Conservation (phyloP, 169 alveolate species). For the Plasmodium gaboni region DNA sequence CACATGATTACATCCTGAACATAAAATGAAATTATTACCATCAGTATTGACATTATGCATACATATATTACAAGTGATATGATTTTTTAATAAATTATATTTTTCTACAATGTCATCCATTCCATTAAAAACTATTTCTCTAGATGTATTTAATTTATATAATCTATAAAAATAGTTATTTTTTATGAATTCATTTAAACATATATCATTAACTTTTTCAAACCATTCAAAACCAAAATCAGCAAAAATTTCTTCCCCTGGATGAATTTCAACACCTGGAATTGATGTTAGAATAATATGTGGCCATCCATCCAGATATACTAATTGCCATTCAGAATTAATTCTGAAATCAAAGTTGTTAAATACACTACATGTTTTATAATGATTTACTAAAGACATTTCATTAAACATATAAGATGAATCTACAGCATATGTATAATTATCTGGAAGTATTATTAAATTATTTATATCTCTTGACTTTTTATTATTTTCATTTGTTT, state of each 20-base stretch:
- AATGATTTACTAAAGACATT: constrained; percentile 92
- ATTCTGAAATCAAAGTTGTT: constrained; percentile 88
- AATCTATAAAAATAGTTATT: constrained; percentile 48
- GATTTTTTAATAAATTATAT: constrained; percentile 59
- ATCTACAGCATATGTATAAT: constrained; percentile 89
- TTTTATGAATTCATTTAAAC: constrained; percentile 55
- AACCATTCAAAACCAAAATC: constrained; percentile 94
- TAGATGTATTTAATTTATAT: constrained; percentile 25
- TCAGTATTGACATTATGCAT: constrained; percentile 59
- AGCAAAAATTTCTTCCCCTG: constrained; percentile 94
- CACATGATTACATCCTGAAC: constrained; percentile 74
- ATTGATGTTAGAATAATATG: constrained; percentile 89
- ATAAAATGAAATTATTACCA: constrained; percentile 10
- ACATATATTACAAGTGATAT: constrained; percentile 73
- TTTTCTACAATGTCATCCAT: constrained; percentile 64
- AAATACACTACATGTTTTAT: constrained; percentile 85
- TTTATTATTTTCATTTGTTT: neutral
- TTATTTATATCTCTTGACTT: constrained; percentile 72
- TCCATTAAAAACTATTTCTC: constrained; percentile 37
- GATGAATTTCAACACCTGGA: constrained; percentile 85
- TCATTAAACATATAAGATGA: constrained; percentile 92
- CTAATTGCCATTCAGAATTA: constrained; percentile 93
- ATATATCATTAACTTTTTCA: constrained; percentile 87
- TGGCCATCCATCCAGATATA: constrained; percentile 92
- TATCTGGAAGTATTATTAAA: constrained; percentile 87